Evolutionary conservation across 805 yeast species (phyloP).

Genomic region (Kurtzmaniella cleridarum): DNA sequence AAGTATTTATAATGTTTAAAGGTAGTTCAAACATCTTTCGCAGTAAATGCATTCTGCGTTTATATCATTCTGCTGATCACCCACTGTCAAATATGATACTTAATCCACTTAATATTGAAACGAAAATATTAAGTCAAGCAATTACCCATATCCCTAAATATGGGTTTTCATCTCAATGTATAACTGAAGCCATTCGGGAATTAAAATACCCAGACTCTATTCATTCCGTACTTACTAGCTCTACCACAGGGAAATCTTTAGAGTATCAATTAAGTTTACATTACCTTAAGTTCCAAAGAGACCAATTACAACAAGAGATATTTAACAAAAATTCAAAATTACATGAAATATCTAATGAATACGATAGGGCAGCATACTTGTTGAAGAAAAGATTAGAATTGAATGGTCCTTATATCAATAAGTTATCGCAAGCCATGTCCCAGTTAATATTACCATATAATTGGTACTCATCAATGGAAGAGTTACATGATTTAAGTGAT

Average conservation of each 20-base stretch:
- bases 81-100: constrained; percentile 30
- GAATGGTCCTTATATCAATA: constrained; percentile 43
- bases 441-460: constrained; percentile 63
- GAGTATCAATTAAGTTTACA: constrained; percentile 54
- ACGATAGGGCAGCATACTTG: constrained; percentile 39
- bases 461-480: constrained; percentile 50
- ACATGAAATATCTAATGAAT: constrained; percentile 30
- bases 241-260: constrained; percentile 39
- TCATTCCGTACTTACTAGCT: constrained; percentile 33
- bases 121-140: constrained; percentile 34
- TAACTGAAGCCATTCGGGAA: constrained; percentile 43
- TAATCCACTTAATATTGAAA: constrained; percentile 29
- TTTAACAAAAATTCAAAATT: constrained; percentile 22
- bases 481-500: constrained; percentile 72
- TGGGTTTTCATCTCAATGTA: constrained; percentile 48
- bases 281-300: constrained; percentile 41
- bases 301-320: constrained; percentile 27
- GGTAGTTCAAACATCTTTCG: background rate
- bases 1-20: no score
- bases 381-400: constrained; percentile 45
- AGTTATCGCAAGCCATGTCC: constrained; percentile 49
- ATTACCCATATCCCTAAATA: constrained; percentile 40
- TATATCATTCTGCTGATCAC: constrained; percentile 34
- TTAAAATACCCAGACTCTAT: constrained; percentile 50
- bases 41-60: constrained; percentile 2